These are phyloP conservation scores for Colletotrichum sp. DNA, from an alignment of 2,329 filamentous ascomycete genomes.

Conservation along the genomic window DNA sequence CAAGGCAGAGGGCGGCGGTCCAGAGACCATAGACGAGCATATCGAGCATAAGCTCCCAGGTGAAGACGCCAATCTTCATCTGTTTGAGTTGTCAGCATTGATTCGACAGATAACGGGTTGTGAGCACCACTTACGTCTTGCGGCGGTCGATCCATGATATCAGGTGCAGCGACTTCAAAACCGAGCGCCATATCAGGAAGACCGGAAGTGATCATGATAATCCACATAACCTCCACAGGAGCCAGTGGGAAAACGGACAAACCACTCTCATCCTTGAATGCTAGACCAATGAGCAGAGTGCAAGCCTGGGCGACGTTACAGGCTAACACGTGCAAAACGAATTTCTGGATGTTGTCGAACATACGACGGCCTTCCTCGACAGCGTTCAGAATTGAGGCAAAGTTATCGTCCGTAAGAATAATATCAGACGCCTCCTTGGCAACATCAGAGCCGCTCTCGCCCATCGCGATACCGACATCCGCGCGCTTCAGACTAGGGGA, in stretches of 20 bases:
- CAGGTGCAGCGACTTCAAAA: conserved; percentile 71
- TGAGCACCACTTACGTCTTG: conserved; percentile 55
- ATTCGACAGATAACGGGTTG: neutral
- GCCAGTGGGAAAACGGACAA: conserved; percentile 75
- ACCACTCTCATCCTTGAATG: conserved; percentile 67
- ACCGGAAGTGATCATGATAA: conserved; percentile 79
- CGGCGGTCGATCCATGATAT: conserved; percentile 73
- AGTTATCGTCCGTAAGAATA: conserved; percentile 76
- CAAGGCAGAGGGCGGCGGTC: conserved; percentile 66
- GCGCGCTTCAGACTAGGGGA: conserved; percentile 70
- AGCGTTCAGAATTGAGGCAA: conserved; percentile 72
- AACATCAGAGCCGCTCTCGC: conserved; percentile 70
- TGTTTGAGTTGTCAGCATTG: conserved; percentile 12
- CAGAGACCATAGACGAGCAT: conserved; percentile 72
- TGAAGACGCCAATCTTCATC: conserved; percentile 64
- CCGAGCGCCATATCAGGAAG: conserved; percentile 79
- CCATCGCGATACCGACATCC: conserved; percentile 77
- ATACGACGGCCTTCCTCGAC: conserved; percentile 75
- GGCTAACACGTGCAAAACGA: conserved; percentile 70
- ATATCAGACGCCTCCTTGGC: conserved; percentile 73
- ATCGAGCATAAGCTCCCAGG: conserved; percentile 67
- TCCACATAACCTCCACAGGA: conserved; percentile 79
- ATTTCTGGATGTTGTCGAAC: conserved; percentile 78
- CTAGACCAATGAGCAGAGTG: conserved; percentile 71
- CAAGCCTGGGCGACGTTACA: conserved; percentile 74